Evolutionary conservation across 805 yeast species (phyloP).

Genomic region (Candida incommunis): DNA sequence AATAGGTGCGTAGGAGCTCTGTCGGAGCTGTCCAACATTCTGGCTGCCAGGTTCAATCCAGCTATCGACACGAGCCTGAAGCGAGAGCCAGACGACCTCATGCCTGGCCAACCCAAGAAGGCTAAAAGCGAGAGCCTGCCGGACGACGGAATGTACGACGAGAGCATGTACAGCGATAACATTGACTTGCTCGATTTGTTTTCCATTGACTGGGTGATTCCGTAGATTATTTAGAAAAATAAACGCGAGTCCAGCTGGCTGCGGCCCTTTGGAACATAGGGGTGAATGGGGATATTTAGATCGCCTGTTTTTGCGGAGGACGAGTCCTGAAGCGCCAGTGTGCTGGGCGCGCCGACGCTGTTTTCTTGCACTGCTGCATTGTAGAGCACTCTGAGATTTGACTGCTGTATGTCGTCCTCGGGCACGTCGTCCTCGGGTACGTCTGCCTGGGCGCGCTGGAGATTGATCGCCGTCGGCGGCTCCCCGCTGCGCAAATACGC

Average conservation of each 20-base stretch:
- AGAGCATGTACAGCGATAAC: not conserved
- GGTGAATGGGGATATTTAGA: not conserved
- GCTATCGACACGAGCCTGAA: not conserved
- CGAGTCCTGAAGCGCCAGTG: too few relatives aligned
- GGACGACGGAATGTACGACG: not conserved
- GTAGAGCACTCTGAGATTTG: not conserved
- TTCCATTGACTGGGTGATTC: constrained; percentile 1
- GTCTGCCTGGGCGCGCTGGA: not conserved
- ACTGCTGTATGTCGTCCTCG: not conserved
- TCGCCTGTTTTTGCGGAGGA: too few relatives aligned
- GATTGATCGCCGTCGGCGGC: not conserved
- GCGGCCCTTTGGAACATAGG: not conserved
- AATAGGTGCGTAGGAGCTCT: not conserved
- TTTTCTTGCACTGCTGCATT: not conserved
- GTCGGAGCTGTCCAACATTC: not conserved
- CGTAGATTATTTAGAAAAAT: not conserved
- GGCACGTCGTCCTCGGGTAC: not conserved
- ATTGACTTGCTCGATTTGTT: not conserved
- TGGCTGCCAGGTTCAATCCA: not conserved
- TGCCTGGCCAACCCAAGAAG: not conserved
- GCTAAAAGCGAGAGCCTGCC: not conserved
- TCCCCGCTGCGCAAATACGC: not conserved
- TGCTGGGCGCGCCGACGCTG: too few relatives aligned
- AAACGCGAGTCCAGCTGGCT: not conserved
- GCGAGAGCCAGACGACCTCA: not conserved